A percentile compares a stretch with the other conserved stretches of the same genome.
Evolutionary conservation across 192 early-diverging fungal genomes (phyloP).

Genomic region (Haplosporangium gracile): DNA sequence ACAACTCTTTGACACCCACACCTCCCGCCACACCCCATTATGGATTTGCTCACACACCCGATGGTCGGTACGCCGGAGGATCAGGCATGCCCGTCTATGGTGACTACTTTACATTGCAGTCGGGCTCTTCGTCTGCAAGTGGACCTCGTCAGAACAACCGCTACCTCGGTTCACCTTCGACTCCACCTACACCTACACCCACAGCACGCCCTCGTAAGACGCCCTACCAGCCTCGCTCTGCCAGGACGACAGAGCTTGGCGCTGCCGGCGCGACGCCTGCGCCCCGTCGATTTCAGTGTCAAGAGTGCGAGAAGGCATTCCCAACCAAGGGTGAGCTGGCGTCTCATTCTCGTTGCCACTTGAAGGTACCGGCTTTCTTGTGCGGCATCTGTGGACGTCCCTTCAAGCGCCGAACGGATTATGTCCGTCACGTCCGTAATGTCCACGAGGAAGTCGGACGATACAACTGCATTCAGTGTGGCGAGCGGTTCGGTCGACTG

Average conservation of each 20-base stretch:
- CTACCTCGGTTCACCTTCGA: conserved; percentile 32
- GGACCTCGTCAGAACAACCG: conserved; percentile 22
- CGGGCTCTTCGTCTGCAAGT: conserved; percentile 7
- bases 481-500: conserved; percentile 47
- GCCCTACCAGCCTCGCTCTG: conserved; percentile 28
- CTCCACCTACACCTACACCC: conserved; percentile 23
- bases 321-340: conserved; percentile 54
- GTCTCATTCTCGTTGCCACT: conserved; percentile 51
- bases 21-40: conserved; percentile 52
- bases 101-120: conserved; percentile 42
- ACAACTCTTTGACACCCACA: conserved; percentile 42
- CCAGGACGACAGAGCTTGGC: not conserved
- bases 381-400: conserved; percentile 53
- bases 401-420: conserved; percentile 53
- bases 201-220: conserved; percentile 36
- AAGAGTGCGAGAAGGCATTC: conserved; percentile 54
- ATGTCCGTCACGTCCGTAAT: conserved; percentile 53
- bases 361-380: conserved; percentile 53
- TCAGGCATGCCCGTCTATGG: conserved; percentile 36
- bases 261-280: conserved; percentile 13
- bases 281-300: conserved; percentile 48
- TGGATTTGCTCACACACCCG: conserved; percentile 33
- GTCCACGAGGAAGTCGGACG: conserved; percentile 57
- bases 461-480: conserved; percentile 43
- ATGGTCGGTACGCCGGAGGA: conserved; percentile 33